phyloP scores from a whole-genome alignment of 345 rosid genomes.

The Sapria himalayana region DNA sequence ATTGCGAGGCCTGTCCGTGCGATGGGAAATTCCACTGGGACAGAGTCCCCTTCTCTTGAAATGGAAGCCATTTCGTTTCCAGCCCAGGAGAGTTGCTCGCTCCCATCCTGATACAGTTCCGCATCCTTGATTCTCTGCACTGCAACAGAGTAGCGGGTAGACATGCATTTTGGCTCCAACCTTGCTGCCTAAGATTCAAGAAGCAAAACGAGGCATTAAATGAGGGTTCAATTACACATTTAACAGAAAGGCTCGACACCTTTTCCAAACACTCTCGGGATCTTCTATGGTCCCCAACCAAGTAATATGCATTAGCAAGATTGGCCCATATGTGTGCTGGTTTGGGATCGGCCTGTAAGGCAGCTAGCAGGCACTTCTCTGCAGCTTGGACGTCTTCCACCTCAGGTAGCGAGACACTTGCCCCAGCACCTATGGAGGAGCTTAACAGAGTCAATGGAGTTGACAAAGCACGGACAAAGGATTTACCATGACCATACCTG shows the following conservation, averaged over 20 bases:
- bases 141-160: slow-evolving; percentile 83
- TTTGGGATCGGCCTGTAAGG: slow-evolving; percentile 56
- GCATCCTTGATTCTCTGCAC: slow-evolving; percentile 76
- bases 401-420: slow-evolving; percentile 35
- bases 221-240: background rate
- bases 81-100: slow-evolving; percentile 77
- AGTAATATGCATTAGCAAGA: slow-evolving; percentile 62
- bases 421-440: slow-evolving; percentile 41
- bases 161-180: slow-evolving; percentile 85
- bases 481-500: slow-evolving; percentile 34
- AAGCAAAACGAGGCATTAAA: slow-evolving; percentile 5
- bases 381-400: slow-evolving; percentile 46
- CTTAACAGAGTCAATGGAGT: slow-evolving; percentile 2
- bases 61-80: slow-evolving; percentile 96
- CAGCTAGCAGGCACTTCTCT: slow-evolving; percentile 66
- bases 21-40: slow-evolving; percentile 44
- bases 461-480: slow-evolving; percentile 1
- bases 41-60: slow-evolving; percentile 77
- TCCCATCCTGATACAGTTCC: slow-evolving; percentile 83
- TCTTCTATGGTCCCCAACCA: slow-evolving; percentile 64
- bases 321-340: slow-evolving; percentile 65
- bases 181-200: slow-evolving; percentile 80
- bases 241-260: slow-evolving; percentile 20
- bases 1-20: slow-evolving; percentile 94
- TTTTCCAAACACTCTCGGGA: slow-evolving; percentile 96